A percentile compares a stretch with the other conserved stretches of the same genome.
Evolutionary conservation across 768 basidiomycete species (phyloP).

Genomic region (Chalciporus chontae): DNA sequence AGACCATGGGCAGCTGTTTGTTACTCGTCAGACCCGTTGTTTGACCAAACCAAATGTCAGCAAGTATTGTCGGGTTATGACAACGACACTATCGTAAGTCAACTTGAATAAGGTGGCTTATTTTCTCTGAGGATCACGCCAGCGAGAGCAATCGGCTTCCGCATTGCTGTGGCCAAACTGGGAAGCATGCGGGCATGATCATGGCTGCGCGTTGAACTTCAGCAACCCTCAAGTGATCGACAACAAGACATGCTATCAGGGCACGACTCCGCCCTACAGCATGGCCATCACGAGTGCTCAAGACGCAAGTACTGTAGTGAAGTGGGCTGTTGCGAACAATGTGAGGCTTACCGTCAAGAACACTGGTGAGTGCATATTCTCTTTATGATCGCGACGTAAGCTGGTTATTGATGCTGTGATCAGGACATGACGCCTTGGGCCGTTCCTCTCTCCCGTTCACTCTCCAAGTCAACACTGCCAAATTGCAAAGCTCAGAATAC

Average conservation of each 20-base stretch:
- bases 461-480: not conserved
- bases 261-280: constrained; percentile 6
- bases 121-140: too few relatives aligned
- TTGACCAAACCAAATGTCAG: constrained; percentile 2
- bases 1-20: constrained; percentile 9
- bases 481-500: not conserved
- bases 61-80: constrained; percentile 6
- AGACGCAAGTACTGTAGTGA: constrained; percentile 5
- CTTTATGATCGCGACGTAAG: not conserved
- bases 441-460: not conserved
- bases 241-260: constrained; percentile 1
- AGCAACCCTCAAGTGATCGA: constrained; percentile 1
- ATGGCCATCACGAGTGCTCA: not conserved
- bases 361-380: not conserved
- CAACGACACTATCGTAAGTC: constrained; percentile 1
- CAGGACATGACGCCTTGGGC: not conserved
- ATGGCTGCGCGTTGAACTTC: constrained; percentile 6
- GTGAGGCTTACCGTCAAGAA: constrained; percentile 6
- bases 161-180: constrained; percentile 9
- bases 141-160: not conserved
- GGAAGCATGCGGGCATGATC: constrained; percentile 7
- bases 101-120: too few relatives aligned
- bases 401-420: not conserved
- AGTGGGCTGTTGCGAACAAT: constrained; percentile 3
- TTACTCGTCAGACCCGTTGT: constrained; percentile 5